A percentile compares a stretch with the other conserved stretches of the same genome.
Conservation (phyloP, 2,329 filamentous ascomycete genomes). For the Aaosphaeria arxii region DNA sequence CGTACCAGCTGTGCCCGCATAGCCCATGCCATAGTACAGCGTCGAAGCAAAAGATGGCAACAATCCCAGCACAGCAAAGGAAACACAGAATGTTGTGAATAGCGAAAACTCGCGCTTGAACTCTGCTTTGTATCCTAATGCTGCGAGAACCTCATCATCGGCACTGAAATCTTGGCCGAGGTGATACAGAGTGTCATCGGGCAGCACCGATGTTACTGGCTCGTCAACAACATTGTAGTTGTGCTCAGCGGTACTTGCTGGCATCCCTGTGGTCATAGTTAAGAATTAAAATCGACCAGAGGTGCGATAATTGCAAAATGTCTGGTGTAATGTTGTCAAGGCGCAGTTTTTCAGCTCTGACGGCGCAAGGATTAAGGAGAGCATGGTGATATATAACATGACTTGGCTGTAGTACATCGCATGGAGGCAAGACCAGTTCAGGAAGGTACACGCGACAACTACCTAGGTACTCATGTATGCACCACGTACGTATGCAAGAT, state of each 20-base stretch:
- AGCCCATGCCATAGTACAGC: conserved; percentile 65
- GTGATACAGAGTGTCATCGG: conserved; percentile 46
- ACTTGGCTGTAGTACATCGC: no score
- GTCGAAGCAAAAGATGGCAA: conserved; percentile 71
- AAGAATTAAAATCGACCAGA: no score
- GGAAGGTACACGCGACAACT: no score
- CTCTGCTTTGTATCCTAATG: conserved; percentile 61
- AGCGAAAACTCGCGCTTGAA: conserved; percentile 70
- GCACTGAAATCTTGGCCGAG: conserved; percentile 44
- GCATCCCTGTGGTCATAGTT: no score
- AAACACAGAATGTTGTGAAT: conserved; percentile 73
- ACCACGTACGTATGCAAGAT: no score
- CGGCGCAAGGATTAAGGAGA: no score
- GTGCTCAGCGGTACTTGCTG: background rate
- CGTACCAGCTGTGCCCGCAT: conserved; percentile 42
- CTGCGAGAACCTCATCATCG: conserved; percentile 61
- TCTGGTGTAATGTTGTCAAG: no score
- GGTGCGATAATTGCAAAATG: no score
- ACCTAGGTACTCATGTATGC: no score
- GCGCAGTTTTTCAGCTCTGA: no score
- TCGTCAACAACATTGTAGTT: conserved; percentile 42
- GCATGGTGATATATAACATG: no score
- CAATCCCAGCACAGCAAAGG: conserved; percentile 69
- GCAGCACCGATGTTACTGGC: conserved; percentile 53
- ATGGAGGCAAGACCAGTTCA: no score